Conservation (phyloP, 106 monocot species). For the Acanthochlamys bracteata region DNA sequence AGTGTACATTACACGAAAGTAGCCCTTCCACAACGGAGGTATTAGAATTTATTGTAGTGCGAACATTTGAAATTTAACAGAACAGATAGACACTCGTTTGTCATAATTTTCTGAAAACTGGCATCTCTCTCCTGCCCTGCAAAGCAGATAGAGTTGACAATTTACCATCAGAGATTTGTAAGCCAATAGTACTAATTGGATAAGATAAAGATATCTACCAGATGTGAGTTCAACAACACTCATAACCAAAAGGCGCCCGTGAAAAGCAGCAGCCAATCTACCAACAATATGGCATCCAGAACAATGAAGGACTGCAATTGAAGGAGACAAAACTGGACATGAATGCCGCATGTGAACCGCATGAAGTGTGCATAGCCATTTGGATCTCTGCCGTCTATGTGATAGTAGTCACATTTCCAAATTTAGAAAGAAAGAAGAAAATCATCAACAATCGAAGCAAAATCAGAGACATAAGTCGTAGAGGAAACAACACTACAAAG, state of each 20-base stretch:
- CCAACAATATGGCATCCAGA: not conserved
- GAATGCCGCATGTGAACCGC: constrained; percentile 97
- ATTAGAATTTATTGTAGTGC: too few relatives aligned
- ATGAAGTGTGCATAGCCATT: constrained; percentile 95
- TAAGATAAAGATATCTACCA: too few relatives aligned
- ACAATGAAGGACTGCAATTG: not conserved
- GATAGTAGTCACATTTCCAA: constrained; percentile 47
- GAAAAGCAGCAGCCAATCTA: too few relatives aligned
- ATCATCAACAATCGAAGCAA: not conserved
- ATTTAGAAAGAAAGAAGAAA: not conserved
- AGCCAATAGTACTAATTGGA: too few relatives aligned
- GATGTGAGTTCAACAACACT: too few relatives aligned
- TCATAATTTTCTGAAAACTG: constrained; percentile 92
- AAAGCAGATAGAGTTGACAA: not conserved
- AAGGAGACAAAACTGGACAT: constrained; percentile 70
- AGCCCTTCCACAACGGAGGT: too few relatives aligned
- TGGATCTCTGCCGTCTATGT: constrained; percentile 96
- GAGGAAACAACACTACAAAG: not conserved
- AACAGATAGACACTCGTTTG: too few relatives aligned
- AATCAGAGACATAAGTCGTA: not conserved
- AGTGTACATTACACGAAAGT: too few relatives aligned
- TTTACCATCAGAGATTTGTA: too few relatives aligned
- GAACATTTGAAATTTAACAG: too few relatives aligned
- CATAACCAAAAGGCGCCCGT: too few relatives aligned
- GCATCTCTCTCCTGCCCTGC: constrained; percentile 94